phyloP scores from a whole-genome alignment of 1,284 basidiomycete genomes.

The Ustilago xerochloae region DNA sequence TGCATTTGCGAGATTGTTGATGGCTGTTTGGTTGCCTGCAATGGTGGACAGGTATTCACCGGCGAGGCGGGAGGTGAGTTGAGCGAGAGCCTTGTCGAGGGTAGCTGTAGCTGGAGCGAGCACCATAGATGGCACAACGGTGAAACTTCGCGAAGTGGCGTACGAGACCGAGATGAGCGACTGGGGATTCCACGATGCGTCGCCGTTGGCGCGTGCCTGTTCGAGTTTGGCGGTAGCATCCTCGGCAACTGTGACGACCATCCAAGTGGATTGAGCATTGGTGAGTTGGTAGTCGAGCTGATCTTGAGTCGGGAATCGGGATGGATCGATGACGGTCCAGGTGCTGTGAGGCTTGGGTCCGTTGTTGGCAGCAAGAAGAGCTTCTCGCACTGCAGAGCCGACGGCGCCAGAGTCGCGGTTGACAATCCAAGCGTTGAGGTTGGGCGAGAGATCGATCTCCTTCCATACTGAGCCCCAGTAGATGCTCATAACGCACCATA shows the following conservation, averaged over 20 bases:
- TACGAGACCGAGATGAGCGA: slow-evolving; percentile 49
- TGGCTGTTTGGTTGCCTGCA: slow-evolving; percentile 36
- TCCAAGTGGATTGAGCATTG: slow-evolving; percentile 34
- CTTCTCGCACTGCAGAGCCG: slow-evolving; percentile 42
- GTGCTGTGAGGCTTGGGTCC: slow-evolving; percentile 54
- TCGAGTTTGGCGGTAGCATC: slow-evolving; percentile 46
- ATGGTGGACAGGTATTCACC: slow-evolving; percentile 41
- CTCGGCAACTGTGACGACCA: slow-evolving; percentile 50
- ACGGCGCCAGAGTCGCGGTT: slow-evolving; percentile 59
- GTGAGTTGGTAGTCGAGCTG: slow-evolving; percentile 51
- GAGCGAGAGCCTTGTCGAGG: slow-evolving; percentile 21
- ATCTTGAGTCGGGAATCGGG: slow-evolving; percentile 34
- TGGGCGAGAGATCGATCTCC: slow-evolving; percentile 42
- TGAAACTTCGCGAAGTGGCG: slow-evolving; percentile 54
- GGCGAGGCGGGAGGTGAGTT: slow-evolving; percentile 33
- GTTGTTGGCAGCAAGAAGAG: slow-evolving; percentile 47
- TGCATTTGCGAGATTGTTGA: slow-evolving; percentile 70
- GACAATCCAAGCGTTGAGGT: slow-evolving; percentile 54
- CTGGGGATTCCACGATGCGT: slow-evolving; percentile 54
- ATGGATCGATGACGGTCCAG: slow-evolving; percentile 43
- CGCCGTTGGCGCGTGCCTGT: slow-evolving; percentile 51
- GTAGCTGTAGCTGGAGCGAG: slow-evolving; percentile 36
- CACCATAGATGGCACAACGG: slow-evolving; percentile 42
- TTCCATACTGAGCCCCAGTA: slow-evolving; percentile 64
- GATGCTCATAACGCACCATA: slow-evolving; percentile 53